Evolutionary conservation across 441 rosid genomes (phyloP).

Genomic region (Erodium trifolium): DNA sequence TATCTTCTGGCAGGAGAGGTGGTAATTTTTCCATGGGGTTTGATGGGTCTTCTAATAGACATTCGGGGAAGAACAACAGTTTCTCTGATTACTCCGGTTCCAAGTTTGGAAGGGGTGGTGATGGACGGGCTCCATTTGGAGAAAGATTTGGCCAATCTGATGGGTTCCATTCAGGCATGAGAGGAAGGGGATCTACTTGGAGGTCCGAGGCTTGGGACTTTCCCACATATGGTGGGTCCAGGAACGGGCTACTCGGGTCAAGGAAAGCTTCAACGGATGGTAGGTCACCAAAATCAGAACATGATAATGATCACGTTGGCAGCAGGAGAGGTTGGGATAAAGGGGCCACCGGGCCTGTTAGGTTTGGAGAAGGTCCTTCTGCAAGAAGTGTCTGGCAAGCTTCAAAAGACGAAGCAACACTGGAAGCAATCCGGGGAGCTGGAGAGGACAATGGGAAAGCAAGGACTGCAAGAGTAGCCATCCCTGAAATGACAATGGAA

Average conservation of each 20-base stretch:
- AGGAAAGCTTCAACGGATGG: slow-evolving; percentile 51
- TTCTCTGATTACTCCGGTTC: slow-evolving; percentile 46
- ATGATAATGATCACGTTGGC: slow-evolving; percentile 56
- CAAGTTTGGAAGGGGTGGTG: slow-evolving; percentile 20
- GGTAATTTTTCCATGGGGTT: slow-evolving; percentile 29
- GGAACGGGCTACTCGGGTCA: slow-evolving; percentile 57
- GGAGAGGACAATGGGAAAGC: slow-evolving; percentile 70
- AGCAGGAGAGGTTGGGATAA: slow-evolving; percentile 85
- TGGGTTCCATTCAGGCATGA: slow-evolving; percentile 25
- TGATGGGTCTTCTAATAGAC: no score
- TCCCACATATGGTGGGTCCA: slow-evolving; percentile 52
- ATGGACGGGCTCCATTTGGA: slow-evolving; percentile 52
- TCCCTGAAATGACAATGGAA: slow-evolving; percentile 76
- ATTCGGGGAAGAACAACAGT: slow-evolving; percentile 56
- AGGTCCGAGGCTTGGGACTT: slow-evolving; percentile 74
- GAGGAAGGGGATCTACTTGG: slow-evolving; percentile 76
- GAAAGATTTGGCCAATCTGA: slow-evolving; percentile 74
- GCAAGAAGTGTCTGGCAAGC: slow-evolving; percentile 99
- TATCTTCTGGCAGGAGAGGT: slow-evolving; percentile 70
- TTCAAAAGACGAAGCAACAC: slow-evolving; percentile 95
- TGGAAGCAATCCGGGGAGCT: slow-evolving; percentile 94
- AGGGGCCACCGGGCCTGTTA: slow-evolving; percentile 45
- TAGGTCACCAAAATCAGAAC: slow-evolving; percentile 68
- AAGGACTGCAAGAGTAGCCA: slow-evolving; percentile 50
- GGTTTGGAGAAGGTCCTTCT: slow-evolving; percentile 97